A percentile compares a stretch with the other conserved stretches of the same genome.
phyloP scores from a whole-genome alignment of 2,329 filamentous ascomycete species.

The Samsoniella hepiali region DNA sequence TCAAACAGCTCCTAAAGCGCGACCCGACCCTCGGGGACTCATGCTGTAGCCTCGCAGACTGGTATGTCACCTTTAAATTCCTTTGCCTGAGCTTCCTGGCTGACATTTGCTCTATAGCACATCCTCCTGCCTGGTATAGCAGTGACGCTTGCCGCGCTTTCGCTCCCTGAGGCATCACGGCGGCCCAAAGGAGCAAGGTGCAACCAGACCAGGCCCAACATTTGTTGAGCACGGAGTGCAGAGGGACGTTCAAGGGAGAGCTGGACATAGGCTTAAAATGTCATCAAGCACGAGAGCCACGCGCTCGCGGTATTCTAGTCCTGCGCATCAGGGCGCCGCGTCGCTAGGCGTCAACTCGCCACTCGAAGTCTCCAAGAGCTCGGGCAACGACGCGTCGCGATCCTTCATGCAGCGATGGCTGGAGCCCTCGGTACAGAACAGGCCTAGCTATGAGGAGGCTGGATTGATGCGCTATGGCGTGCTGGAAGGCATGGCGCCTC shows the following conservation, averaged over 20 bases:
- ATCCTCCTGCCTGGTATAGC: neutral
- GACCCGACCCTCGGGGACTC: neutral
- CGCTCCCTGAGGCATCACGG: neutral
- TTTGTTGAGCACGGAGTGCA: neutral
- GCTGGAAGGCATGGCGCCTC: conserved; percentile 76
- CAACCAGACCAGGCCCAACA: neutral
- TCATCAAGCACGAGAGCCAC: conserved; percentile 47
- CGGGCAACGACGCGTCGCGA: conserved; percentile 39
- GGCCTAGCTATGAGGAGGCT: conserved; percentile 74
- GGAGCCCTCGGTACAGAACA: conserved; percentile 56
- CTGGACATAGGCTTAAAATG: conserved; percentile 28
- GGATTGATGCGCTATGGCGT: conserved; percentile 73
- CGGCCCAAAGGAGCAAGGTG: neutral
- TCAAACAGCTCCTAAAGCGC: conserved; percentile 13
- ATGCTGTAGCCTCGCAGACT: neutral
- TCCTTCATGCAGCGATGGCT: conserved; percentile 56
- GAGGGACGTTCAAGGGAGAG: conserved; percentile 20
- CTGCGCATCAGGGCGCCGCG: conserved; percentile 33
- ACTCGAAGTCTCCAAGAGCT: conserved; percentile 37
- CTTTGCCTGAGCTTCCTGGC: neutral
- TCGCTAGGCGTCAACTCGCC: conserved; percentile 27
- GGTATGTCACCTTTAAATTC: conserved; percentile 4
- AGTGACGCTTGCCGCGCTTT: conserved; percentile 1
- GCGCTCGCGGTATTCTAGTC: conserved; percentile 57
- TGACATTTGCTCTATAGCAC: conserved; percentile 1